phyloP scores from a whole-genome alignment of 2,329 filamentous ascomycete genomes.

The Phoma herbarum region DNA sequence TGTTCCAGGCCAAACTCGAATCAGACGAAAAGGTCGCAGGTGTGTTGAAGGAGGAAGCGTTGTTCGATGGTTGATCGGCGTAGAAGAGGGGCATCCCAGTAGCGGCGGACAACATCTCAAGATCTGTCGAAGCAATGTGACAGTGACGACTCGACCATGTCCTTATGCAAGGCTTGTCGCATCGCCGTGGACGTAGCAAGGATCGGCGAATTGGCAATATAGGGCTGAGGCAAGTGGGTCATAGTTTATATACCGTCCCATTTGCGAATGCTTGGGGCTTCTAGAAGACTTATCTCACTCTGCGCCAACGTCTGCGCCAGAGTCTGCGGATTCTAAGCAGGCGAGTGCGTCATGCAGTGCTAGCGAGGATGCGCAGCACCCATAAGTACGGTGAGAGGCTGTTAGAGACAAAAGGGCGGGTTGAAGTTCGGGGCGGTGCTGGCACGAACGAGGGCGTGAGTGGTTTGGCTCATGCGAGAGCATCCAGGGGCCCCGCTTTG shows the following conservation, averaged over 20 bases:
- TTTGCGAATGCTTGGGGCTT: slow-evolving; percentile 12
- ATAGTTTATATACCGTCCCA: slow-evolving; percentile 27
- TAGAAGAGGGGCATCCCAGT: slow-evolving; percentile 37
- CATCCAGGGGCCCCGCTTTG: slow-evolving; percentile 6
- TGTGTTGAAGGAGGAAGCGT: slow-evolving; percentile 30
- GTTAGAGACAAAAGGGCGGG: slow-evolving; percentile 18
- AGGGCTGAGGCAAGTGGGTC: slow-evolving; percentile 35
- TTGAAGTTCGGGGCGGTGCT: slow-evolving; percentile 30
- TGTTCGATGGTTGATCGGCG: slow-evolving; percentile 29
- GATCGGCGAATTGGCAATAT: slow-evolving; percentile 27
- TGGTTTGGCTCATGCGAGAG: neutral
- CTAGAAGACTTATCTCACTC: slow-evolving; percentile 22
- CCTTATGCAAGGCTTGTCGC: slow-evolving; percentile 20
- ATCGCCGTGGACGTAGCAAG: slow-evolving; percentile 2
- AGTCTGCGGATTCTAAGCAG: slow-evolving; percentile 13
- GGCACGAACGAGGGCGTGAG: slow-evolving; percentile 1
- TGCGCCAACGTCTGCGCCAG: neutral
- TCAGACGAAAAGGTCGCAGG: slow-evolving; percentile 36
- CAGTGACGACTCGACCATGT: slow-evolving; percentile 15
- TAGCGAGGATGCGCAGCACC: slow-evolving; percentile 30
- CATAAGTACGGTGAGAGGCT: slow-evolving; percentile 17
- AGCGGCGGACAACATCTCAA: slow-evolving; percentile 30
- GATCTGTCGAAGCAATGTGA: slow-evolving; percentile 19
- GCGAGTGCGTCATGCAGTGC: slow-evolving; percentile 30
- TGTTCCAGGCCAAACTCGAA: slow-evolving; percentile 34